Conservation (phyloP, 352 stramenopile genomes). For the Phytophthora meadii region DNA sequence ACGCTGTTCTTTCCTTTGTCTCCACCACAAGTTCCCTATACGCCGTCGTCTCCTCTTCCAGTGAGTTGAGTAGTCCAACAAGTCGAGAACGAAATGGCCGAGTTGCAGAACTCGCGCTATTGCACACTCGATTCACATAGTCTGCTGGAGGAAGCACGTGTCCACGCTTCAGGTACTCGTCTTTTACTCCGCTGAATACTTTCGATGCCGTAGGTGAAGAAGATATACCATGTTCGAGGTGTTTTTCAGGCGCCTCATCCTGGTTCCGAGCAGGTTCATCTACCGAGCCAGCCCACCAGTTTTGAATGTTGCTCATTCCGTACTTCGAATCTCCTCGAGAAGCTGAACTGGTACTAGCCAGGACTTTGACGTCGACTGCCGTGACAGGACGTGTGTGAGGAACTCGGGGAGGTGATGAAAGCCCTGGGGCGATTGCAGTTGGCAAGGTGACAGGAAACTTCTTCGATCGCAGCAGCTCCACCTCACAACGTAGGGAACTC, state of each 20-base stretch:
- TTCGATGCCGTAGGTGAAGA: background rate
- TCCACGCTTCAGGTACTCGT: slow-evolving; percentile 3
- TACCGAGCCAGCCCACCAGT: slow-evolving; percentile 56
- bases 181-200: background rate
- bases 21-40: slow-evolving; percentile 37
- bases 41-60: slow-evolving; percentile 73
- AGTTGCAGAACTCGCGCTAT: slow-evolving; percentile 25
- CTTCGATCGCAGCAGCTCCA: slow-evolving; percentile 24
- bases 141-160: slow-evolving; percentile 6
- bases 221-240: background rate
- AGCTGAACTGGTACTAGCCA: background rate
- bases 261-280: slow-evolving; percentile 20
- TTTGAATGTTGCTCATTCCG: slow-evolving; percentile 51
- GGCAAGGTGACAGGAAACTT: slow-evolving; percentile 11
- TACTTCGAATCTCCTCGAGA: slow-evolving; percentile 14
- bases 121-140: slow-evolving; percentile 19
- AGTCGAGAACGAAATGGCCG: slow-evolving; percentile 64
- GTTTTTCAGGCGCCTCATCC: slow-evolving; percentile 12
- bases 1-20: slow-evolving; percentile 29
- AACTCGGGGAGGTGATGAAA: slow-evolving; percentile 17
- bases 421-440: slow-evolving; percentile 1
- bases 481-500: slow-evolving; percentile 18
- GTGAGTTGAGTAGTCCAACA: slow-evolving; percentile 66
- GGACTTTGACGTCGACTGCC: slow-evolving; percentile 35
- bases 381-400: slow-evolving; percentile 30